Evolutionary conservation across 768 basidiomycete species (phyloP).

Genomic region (Neoboletus magnificus): DNA sequence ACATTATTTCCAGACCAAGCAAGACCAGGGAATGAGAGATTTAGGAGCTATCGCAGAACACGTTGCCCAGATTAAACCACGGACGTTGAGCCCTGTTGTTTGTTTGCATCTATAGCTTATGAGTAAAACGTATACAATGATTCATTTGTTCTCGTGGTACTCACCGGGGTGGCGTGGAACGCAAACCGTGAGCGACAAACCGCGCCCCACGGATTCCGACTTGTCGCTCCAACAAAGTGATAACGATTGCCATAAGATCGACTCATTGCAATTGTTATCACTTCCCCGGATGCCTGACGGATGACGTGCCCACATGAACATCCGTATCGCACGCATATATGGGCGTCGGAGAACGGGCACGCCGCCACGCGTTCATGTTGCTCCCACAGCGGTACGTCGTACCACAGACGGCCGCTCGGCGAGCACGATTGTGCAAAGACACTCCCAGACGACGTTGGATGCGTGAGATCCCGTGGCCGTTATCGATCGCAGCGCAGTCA

Average conservation of each 20-base stretch:
- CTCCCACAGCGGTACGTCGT: too few relatives aligned
- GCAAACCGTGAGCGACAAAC: background rate
- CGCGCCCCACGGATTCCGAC: background rate
- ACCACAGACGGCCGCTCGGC: too few relatives aligned
- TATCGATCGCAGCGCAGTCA: too few relatives aligned
- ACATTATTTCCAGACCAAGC: constrained; percentile 37
- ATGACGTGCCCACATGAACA: too few relatives aligned
- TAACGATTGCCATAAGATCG: background rate
- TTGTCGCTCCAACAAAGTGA: background rate
- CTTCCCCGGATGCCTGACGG: too few relatives aligned
- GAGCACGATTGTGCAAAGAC: too few relatives aligned
- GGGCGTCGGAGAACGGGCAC: too few relatives aligned
- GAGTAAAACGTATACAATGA: background rate
- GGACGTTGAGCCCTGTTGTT: background rate
- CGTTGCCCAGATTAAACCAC: background rate
- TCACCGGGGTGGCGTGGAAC: background rate
- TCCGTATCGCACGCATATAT: too few relatives aligned
- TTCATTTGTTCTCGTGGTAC: background rate
- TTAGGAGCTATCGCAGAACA: background rate
- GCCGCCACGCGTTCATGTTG: too few relatives aligned
- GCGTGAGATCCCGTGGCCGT: too few relatives aligned
- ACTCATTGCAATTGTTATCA: too few relatives aligned
- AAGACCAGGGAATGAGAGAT: constrained; percentile 9
- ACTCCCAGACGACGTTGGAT: too few relatives aligned
- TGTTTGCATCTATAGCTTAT: background rate